Evolutionary conservation across 2,329 filamentous ascomycete species (phyloP).

Genomic region (Arthrobotrys pseudoclavata): DNA sequence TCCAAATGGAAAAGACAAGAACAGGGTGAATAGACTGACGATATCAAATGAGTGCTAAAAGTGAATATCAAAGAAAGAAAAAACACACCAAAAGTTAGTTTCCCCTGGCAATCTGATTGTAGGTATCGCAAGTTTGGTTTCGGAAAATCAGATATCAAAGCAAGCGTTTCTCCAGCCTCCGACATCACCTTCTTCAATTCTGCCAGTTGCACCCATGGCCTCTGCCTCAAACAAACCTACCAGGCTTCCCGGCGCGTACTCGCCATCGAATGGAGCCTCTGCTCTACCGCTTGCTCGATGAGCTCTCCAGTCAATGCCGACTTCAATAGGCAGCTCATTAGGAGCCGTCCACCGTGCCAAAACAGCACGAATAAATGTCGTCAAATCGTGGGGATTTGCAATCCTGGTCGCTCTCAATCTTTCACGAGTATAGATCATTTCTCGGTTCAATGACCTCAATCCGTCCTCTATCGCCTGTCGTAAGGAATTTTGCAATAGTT

Average conservation of each 20-base stretch:
- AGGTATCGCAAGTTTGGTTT: conserved; percentile 3
- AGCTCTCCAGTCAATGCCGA: conserved; percentile 82
- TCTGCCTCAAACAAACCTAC: conserved; percentile 92
- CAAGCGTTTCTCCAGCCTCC: conserved; percentile 82
- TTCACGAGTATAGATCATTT: conserved; percentile 88
- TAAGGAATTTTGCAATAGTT: conserved; percentile 82
- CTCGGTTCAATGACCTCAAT: conserved; percentile 82
- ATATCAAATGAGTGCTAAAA: conserved; percentile 9
- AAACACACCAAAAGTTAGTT: not conserved
- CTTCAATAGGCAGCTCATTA: conserved; percentile 79
- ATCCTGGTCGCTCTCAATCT: conserved; percentile 87
- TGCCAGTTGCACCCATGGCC: conserved; percentile 77
- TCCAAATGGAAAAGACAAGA: conserved; percentile 1
- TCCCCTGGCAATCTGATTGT: conserved; percentile 18
- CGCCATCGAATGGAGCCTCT: conserved; percentile 77
- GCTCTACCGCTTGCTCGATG: conserved; percentile 71
- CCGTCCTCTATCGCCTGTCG: conserved; percentile 78
- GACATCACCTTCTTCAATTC: conserved; percentile 79
- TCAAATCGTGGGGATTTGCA: conserved; percentile 81
- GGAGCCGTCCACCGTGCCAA: conserved; percentile 75
- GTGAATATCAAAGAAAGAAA: conserved; percentile 22
- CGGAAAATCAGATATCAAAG: conserved; percentile 44
- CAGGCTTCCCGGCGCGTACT: conserved; percentile 89
- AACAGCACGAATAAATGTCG: conserved; percentile 86
- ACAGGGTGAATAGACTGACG: conserved; percentile 11